phyloP scores from a whole-genome alignment of 305 asterid species.

The Petunia hybrid region DNA sequence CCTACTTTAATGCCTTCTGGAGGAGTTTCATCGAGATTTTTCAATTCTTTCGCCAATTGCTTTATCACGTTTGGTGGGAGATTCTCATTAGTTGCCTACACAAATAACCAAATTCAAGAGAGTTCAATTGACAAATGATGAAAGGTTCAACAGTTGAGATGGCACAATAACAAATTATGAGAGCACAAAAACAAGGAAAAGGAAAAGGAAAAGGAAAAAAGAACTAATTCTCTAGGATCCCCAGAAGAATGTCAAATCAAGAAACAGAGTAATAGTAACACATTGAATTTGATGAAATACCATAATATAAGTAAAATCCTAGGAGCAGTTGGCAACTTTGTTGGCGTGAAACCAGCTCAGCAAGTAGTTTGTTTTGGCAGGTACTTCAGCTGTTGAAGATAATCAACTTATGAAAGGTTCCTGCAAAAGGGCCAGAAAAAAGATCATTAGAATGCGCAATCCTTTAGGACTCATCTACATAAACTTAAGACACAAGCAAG shows the following conservation, averaged over 20 bases:
- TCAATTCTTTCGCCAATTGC: conserved; percentile 90
- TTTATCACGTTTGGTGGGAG: conserved; percentile 95
- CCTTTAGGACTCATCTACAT: not conserved
- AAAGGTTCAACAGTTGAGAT: not conserved
- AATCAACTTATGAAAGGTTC: conserved; percentile 27
- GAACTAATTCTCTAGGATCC: not conserved
- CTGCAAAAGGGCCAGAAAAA: conserved; percentile 15
- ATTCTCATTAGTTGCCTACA: conserved; percentile 90
- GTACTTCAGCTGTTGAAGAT: conserved; percentile 3
- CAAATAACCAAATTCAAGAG: not conserved
- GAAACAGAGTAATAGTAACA: not conserved
- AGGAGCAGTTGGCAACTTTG: conserved; percentile 17
- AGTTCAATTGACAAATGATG: not conserved
- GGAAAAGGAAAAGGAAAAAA: no score
- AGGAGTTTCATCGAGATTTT: conserved; percentile 93
- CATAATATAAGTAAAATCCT: conserved; percentile 22
- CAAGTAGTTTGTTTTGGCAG: not conserved
- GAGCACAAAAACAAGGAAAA: conserved; percentile 17
- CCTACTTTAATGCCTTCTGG: conserved; percentile 98
- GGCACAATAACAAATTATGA: not conserved
- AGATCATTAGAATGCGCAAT: not conserved
- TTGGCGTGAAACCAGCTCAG: conserved; percentile 16
- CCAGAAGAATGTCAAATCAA: not conserved
- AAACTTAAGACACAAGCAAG: not conserved
- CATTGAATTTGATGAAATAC: not conserved